Conservation (phyloP, 768 basidiomycete species). For the Suillus placidus region DNA sequence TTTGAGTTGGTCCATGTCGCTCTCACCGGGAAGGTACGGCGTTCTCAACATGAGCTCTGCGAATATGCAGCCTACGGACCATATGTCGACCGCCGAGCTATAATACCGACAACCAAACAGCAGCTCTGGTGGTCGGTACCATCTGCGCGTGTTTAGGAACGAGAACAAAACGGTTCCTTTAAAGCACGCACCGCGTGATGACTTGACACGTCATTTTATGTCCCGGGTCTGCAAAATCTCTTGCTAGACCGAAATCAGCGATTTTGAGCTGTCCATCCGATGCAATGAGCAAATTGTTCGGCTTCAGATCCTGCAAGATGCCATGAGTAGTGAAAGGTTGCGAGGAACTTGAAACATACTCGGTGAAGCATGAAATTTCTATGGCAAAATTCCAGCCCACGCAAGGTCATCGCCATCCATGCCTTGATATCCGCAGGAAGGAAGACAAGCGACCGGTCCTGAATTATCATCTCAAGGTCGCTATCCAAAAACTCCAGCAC, state of each 20-base stretch:
- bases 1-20: conserved; percentile 96
- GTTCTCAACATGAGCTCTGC: conserved; percentile 96
- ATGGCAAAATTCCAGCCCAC: conserved; percentile 98
- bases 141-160: conserved; percentile 51
- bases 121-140: conserved; percentile 98
- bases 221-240: conserved; percentile 94
- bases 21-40: conserved; percentile 94
- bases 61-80: conserved; percentile 98
- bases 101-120: conserved; percentile 91
- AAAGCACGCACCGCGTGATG: conserved; percentile 78
- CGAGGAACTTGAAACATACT: conserved; percentile 46
- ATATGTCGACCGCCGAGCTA: conserved; percentile 89
- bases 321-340: not conserved
- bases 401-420: conserved; percentile 98
- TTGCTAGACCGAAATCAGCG: conserved; percentile 97
- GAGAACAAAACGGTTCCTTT: conserved; percentile 11
- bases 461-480: conserved; percentile 96
- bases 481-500: conserved; percentile 96
- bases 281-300: conserved; percentile 95
- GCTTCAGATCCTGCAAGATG: conserved; percentile 83
- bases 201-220: conserved; percentile 98
- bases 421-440: conserved; percentile 95
- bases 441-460: conserved; percentile 90
- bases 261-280: conserved; percentile 92
- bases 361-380: conserved; percentile 92